phyloP scores from a whole-genome alignment of 2,329 filamentous ascomycete species.

The Fusarium setosum region DNA sequence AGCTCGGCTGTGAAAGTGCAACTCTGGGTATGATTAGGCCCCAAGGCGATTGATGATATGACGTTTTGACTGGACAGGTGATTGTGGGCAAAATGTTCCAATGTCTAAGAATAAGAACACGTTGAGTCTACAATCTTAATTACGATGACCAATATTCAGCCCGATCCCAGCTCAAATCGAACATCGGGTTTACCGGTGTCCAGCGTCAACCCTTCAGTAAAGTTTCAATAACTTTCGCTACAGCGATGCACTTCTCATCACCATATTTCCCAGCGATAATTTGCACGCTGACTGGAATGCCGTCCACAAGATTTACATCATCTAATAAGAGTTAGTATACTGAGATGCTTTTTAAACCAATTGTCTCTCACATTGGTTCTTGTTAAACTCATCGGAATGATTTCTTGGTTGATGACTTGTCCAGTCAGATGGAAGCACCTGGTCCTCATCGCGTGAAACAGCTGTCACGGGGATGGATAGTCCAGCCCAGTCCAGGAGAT shows the following conservation, averaged over 20 bases:
- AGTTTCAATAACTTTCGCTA: constrained; percentile 14
- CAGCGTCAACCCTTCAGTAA: neutral
- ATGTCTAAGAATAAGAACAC: no score
- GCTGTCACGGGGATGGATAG: constrained; percentile 12
- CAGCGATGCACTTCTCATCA: constrained; percentile 21
- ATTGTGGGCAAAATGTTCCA: no score
- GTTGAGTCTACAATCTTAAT: no score
- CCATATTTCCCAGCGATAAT: constrained; percentile 17
- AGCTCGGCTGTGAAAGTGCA: no score
- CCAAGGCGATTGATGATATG: no score
- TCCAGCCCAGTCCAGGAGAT: constrained; percentile 16
- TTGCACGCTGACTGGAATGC: constrained; percentile 13
- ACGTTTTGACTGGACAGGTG: no score
- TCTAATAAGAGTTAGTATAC: neutral
- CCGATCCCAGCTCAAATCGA: no score
- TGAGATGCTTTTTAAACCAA: neutral
- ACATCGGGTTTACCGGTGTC: no score
- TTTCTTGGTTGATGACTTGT: constrained; percentile 5
- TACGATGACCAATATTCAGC: no score
- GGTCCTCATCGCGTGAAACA: constrained; percentile 4
- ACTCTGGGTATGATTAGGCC: no score
- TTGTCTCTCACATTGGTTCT: constrained; percentile 12
- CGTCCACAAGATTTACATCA: constrained; percentile 12
- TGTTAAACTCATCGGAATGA: constrained; percentile 16
- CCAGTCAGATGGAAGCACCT: neutral